These are phyloP conservation scores for Annona cherimola DNA, from an alignment of 164 flowering plant genomes.

Conservation along the genomic window DNA sequence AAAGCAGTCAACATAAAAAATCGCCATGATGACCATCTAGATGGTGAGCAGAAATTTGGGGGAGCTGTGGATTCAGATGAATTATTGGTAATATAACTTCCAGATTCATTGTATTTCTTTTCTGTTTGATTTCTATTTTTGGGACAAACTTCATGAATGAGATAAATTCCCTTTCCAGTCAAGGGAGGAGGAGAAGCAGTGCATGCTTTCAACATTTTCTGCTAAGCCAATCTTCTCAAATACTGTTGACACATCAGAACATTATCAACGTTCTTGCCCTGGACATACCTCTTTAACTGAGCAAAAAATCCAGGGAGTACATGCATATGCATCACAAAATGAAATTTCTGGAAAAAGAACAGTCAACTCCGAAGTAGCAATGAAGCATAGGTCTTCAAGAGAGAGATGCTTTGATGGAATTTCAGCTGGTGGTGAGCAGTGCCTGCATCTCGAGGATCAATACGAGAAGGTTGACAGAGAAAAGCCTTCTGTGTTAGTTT, in stretches of 20 bases:
- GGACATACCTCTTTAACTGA: conserved; percentile 8
- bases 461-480: conserved; percentile 17
- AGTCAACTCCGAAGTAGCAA: conserved; percentile 7
- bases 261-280: conserved; percentile 5
- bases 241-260: conserved; percentile 10
- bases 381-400: conserved; percentile 10
- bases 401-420: conserved; percentile 10
- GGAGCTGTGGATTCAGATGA: conserved; percentile 12
- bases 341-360: conserved; percentile 6
- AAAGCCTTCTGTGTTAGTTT: conserved; percentile 17
- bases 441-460: conserved; percentile 16
- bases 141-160: neutral
- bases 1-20: conserved; percentile 2
- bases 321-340: neutral
- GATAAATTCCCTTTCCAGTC: conserved; percentile 19
- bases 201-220: neutral
- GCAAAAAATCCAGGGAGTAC: conserved; percentile 6
- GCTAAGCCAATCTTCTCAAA: conserved; percentile 3
- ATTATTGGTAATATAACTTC: conserved; percentile 14
- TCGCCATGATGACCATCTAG: conserved; percentile 8
- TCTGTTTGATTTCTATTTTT: neutral
- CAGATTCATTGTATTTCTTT: neutral
- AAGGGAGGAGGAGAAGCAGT: conserved; percentile 5
- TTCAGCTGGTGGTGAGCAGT: conserved; percentile 14
- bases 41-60: conserved; percentile 3